Evolutionary conservation across 2,329 filamentous ascomycete species (phyloP), one percentile per base, ranked within the genome.

Genomic region (Talaromyces sp.): DNA sequence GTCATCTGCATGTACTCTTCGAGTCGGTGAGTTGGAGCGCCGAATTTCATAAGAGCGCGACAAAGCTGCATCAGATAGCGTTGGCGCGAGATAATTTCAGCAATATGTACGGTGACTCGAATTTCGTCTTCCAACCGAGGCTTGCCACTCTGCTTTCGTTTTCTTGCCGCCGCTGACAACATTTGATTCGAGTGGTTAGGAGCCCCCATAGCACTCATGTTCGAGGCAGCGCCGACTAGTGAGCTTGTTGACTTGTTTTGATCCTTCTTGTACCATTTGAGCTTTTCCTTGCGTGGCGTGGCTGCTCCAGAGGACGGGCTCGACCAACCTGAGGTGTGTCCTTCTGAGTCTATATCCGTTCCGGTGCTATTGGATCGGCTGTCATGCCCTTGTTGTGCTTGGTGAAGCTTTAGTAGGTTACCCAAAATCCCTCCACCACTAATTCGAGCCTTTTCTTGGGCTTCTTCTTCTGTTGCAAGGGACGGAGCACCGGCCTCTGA

Each of bases 1-100:
- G 90, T 91, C 89, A 93, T 96, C 65, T 84, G 87, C 84, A 96
- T 87, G 73, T 96, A 96, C 70, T 96, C 78, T 75, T 96, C 93
- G 10, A 96, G 80, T 21, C 93, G 87, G 76, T 97, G 93, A 0
- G 92, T 96, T 1, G 93, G 93, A 0, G 93, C 93, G 21, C 93
- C 93, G 65, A 90, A 96, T 69, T 86, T 82, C 91, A 97, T 96
- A 58, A 96, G 78, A 0, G 90, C 90, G 38, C 87, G 86, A 70
- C 92, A 96, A 43, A 97, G 83, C 74, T 90, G 92, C 63, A 93
- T 82, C 17, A 97, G 83, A 71, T 96, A 96, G 52, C 86, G 85
- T 67, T 96, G 92, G 1, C 92, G 85, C 53, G 87, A 86, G 24
- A 96, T 82, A 19, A 89, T 93, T 63, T 85, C 83, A n/a, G 83